phyloP scores from a whole-genome alignment of 1,284 basidiomycete species.

The Anthracocystis panici-leucophaei region DNA sequence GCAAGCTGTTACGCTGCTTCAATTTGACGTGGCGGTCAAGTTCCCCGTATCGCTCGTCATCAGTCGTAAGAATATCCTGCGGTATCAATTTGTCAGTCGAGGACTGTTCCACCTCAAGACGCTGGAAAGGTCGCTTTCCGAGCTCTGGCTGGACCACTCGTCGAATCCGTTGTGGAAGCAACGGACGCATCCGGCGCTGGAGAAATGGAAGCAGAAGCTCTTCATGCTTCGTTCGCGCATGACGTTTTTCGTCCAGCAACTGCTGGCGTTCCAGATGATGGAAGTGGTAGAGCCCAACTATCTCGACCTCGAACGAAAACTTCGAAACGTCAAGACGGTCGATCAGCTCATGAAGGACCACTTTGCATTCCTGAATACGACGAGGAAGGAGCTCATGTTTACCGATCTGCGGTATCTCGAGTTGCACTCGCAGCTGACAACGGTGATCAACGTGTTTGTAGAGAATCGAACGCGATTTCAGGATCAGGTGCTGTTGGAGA shows the following conservation, averaged over 20 bases:
- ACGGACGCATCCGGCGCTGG: conserved; percentile 53
- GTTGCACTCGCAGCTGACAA: conserved; percentile 60
- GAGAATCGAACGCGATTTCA: conserved; percentile 55
- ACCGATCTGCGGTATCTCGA: conserved; percentile 63
- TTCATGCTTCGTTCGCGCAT: conserved; percentile 65
- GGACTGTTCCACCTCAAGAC: conserved; percentile 67
- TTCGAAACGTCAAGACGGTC: conserved; percentile 63
- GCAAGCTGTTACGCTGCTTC: conserved; percentile 54
- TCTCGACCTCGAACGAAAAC: conserved; percentile 59
- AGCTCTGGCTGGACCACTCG: conserved; percentile 65
- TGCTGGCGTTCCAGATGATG: conserved; percentile 64
- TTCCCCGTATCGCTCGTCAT: conserved; percentile 69
- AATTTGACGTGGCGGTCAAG: conserved; percentile 67
- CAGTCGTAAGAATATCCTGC: conserved; percentile 68
- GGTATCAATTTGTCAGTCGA: conserved; percentile 67
- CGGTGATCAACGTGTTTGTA: conserved; percentile 57
- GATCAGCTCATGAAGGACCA: conserved; percentile 69
- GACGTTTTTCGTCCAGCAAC: conserved; percentile 67
- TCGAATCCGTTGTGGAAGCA: conserved; percentile 52
- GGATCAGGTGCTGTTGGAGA: conserved; percentile 60
- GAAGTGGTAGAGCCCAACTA: conserved; percentile 69
- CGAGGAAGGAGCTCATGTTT: conserved; percentile 67
- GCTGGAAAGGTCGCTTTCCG: conserved; percentile 58
- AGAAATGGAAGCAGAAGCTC: conserved; percentile 66
- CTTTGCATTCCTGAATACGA: conserved; percentile 66